Evolutionary conservation across 495 filamentous ascomycete species (phyloP).

Genomic region (Daldinia concentrica): DNA sequence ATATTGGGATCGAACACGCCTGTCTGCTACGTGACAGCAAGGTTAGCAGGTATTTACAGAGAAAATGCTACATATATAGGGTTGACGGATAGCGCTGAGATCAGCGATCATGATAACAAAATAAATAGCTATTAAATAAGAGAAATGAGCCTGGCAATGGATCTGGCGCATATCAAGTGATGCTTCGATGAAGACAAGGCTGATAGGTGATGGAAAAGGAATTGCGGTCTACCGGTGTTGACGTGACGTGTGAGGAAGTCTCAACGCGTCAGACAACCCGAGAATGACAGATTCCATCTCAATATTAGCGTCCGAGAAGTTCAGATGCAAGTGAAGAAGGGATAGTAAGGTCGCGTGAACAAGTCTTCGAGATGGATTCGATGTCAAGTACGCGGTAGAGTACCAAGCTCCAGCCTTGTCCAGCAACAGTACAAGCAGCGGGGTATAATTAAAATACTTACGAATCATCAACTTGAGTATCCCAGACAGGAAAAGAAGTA

Average conservation of each 20-base stretch:
- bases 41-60: conserved; percentile 52
- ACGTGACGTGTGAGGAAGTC: conserved; percentile 29
- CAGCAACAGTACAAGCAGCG: conserved; percentile 35
- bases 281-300: conserved; percentile 49
- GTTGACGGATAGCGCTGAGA: conserved; percentile 43
- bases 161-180: conserved; percentile 57
- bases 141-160: conserved; percentile 47
- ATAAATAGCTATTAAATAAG: conserved; percentile 35
- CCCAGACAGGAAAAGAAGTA: conserved; percentile 25
- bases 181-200: conserved; percentile 58
- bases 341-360: conserved; percentile 53
- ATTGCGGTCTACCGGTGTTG: conserved; percentile 47
- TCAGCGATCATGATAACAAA: conserved; percentile 51
- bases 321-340: conserved; percentile 43
- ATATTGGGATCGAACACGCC: conserved; percentile 54
- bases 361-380: conserved; percentile 53
- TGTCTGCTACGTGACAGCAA: conserved; percentile 58
- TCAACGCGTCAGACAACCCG: conserved; percentile 44
- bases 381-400: conserved; percentile 48
- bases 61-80: conserved; percentile 31
- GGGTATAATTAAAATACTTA: conserved; percentile 44
- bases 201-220: conserved; percentile 52
- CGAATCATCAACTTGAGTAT: conserved; percentile 45
- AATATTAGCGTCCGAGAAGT: conserved; percentile 41
- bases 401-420: conserved; percentile 43